Base-by-base conservation (phyloP, 805 yeast species). In the Suhomyces vadensis region DNA sequence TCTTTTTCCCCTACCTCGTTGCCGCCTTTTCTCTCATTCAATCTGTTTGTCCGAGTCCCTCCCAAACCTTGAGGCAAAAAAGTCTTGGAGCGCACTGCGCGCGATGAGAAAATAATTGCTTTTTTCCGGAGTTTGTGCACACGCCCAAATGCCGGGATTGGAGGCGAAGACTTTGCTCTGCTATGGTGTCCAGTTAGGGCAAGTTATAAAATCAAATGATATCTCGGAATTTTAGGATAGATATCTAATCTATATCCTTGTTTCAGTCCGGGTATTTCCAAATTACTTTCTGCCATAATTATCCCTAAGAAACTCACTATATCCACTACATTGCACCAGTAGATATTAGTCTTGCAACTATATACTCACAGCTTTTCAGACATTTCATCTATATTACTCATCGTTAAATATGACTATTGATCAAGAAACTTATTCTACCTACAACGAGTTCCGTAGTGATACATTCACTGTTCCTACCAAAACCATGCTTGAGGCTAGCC, bases 381-480 rank as follows among this genome's bases (percentile, higher is more conserved):
- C 9, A 10, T 13, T 3, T 14, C 33, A 14, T 5, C 33, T 6
- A n/a, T 5, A 3, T 7, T 14, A 29, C 33, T 7, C 10, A 14
- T 29, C 33, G 16, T 23, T 8, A 29, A 22, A 19, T 17, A 51
- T 45, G 52, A 54, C 55, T 27, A 50, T 49, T 42, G 52, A 47
- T 10, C 19, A 26, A 13, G 50, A 47, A 37, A 43, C 41, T 17
- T 55, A 47, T 31, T 51, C 67, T 27, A 65, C 75, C 13, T 65
- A 58, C 43, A 69, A 68, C 47, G 75, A 71, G 46, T 71, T 69
- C 52, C 59, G 74, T 36, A 66, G 92, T 56, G 98, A 91, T 63
- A 91, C 97, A 1, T 88, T 89, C 75, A 90, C 97, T 3, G 85
- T 87, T 9, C 97, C 97, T 17, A 81, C 96, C 0, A 48, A 55